Percentiles rank a stretch among this genome's conserved stretches.
phyloP scores from a whole-genome alignment of 257 asterid genomes.

The Agastache rugosa region DNA sequence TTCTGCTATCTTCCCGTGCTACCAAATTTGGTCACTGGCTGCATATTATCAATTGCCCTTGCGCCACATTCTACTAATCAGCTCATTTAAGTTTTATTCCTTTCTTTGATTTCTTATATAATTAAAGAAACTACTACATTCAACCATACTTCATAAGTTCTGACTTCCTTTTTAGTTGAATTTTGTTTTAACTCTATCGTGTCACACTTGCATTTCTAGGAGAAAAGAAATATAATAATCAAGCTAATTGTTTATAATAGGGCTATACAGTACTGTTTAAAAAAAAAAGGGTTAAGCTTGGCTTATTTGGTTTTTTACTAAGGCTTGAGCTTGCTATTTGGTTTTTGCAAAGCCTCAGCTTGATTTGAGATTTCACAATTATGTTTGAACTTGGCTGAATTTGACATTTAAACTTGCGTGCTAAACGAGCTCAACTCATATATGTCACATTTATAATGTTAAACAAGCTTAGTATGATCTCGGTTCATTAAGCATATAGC shows the following conservation, averaged over 20 bases:
- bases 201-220: background rate
- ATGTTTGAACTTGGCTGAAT: background rate
- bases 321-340: background rate
- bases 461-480: too few relatives aligned
- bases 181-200: background rate
- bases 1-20: background rate
- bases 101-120: constrained; percentile 9
- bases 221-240: background rate
- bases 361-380: background rate
- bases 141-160: background rate
- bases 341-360: background rate
- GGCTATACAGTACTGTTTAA: background rate
- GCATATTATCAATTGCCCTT: constrained; percentile 91
- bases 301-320: background rate
- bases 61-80: constrained; percentile 91
- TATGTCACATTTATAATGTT: too few relatives aligned
- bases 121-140: constrained; percentile 18
- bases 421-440: too few relatives aligned
- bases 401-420: background rate
- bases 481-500: too few relatives aligned
- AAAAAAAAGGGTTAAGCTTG: background rate
- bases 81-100: constrained; percentile 23
- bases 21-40: constrained; percentile 94
- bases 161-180: constrained; percentile 12
- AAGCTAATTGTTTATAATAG: background rate